Evolutionary conservation across 2,329 filamentous ascomycete species (phyloP).

Genomic region (Chrysosporium queenslandicum): DNA sequence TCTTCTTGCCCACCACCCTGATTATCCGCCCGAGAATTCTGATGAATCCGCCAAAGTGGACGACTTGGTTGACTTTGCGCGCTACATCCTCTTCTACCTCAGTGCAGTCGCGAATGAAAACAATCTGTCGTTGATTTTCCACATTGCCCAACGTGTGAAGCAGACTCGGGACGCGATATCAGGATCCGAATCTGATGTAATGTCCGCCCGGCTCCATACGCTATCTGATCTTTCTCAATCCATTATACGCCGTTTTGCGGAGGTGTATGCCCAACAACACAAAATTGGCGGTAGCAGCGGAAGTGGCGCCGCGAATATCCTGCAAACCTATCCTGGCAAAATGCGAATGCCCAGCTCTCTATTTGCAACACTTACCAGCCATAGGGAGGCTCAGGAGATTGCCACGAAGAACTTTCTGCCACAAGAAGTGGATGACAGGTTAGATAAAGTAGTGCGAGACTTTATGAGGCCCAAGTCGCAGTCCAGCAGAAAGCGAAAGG

Average conservation of each 20-base stretch:
- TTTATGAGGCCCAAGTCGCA: constrained; percentile 51
- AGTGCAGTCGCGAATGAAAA: constrained; percentile 71
- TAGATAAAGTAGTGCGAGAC: constrained; percentile 67
- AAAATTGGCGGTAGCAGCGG: constrained; percentile 34
- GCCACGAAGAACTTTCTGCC: constrained; percentile 77
- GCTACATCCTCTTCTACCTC: constrained; percentile 85
- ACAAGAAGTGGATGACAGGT: constrained; percentile 60
- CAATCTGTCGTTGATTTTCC: constrained; percentile 80
- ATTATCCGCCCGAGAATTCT: constrained; percentile 48
- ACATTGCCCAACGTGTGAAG: constrained; percentile 87
- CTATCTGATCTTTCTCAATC: constrained; percentile 78
- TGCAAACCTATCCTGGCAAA: constrained; percentile 74
- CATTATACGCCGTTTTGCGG: constrained; percentile 74
- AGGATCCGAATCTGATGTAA: constrained; percentile 33
- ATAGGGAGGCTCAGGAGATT: constrained; percentile 71
- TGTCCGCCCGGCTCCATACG: constrained; percentile 57
- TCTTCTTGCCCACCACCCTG: constrained; percentile 84
- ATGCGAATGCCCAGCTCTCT: constrained; percentile 69
- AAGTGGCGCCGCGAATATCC: constrained; percentile 39
- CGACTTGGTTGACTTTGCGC: constrained; percentile 65
- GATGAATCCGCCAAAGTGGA: constrained; percentile 42
- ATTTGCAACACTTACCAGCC: constrained; percentile 64
- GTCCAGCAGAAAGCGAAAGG: constrained; percentile 35
- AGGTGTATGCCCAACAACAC: constrained; percentile 63
- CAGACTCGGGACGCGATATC: constrained; percentile 72